Percentiles rank a stretch among this genome's conserved stretches.
Evolutionary conservation across 2,329 filamentous ascomycete species (phyloP).

Genomic region (Cordyceps farinosa): DNA sequence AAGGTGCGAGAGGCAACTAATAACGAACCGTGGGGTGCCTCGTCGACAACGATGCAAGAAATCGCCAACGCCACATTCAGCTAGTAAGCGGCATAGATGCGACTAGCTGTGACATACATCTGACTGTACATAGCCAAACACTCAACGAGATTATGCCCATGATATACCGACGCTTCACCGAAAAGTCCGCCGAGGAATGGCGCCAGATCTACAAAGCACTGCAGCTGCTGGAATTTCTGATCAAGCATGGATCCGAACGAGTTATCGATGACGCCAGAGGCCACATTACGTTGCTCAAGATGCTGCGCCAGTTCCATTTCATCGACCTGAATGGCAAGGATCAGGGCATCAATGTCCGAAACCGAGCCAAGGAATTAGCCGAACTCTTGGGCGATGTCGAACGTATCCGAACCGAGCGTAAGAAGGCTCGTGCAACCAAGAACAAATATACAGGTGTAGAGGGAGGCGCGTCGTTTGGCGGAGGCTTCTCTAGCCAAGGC

Average conservation of each 20-base stretch:
- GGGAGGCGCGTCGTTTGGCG: slow-evolving; percentile 64
- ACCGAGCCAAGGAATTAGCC: slow-evolving; percentile 90
- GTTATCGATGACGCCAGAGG: slow-evolving; percentile 96
- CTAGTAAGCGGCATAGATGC: slow-evolving; percentile 63
- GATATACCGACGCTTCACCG: slow-evolving; percentile 98
- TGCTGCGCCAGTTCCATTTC: slow-evolving; percentile 97
- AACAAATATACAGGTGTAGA: slow-evolving; percentile 96
- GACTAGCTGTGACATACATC: slow-evolving; percentile 6
- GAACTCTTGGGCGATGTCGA: slow-evolving; percentile 94
- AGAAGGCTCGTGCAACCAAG: slow-evolving; percentile 86
- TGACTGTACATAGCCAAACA: slow-evolving; percentile 63
- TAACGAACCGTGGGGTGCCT: slow-evolving; percentile 95
- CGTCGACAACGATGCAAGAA: slow-evolving; percentile 87
- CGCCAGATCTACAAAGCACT: slow-evolving; percentile 98
- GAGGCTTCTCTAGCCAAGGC: slow-evolving; percentile 53
- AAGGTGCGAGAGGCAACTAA: slow-evolving; percentile 97
- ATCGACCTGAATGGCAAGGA: slow-evolving; percentile 97
- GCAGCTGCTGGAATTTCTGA: slow-evolving; percentile 91
- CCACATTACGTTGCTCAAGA: slow-evolving; percentile 92
- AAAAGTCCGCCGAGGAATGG: slow-evolving; percentile 98
- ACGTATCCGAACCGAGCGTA: slow-evolving; percentile 73
- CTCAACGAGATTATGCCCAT: slow-evolving; percentile 99
- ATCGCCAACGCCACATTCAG: slow-evolving; percentile 97
- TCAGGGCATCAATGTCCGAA: slow-evolving; percentile 95
- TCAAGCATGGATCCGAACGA: slow-evolving; percentile 96